These are phyloP conservation scores for Fusarium sp. DNA, from an alignment of 2,329 filamentous ascomycete species.

Conservation along the genomic window DNA sequence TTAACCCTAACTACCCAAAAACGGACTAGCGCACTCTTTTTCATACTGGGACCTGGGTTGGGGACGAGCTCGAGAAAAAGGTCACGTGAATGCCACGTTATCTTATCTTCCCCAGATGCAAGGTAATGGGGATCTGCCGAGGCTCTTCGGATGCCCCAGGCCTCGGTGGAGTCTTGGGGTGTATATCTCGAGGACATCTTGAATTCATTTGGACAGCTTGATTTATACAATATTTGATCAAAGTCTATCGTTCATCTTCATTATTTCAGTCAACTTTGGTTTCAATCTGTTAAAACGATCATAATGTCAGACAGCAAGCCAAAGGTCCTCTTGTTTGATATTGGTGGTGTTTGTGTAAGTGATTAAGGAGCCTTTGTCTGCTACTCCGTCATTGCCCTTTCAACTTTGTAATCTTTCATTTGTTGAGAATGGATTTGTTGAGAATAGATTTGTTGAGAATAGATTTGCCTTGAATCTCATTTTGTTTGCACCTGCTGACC, in stretches of 20 bases:
- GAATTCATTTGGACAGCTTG: neutral
- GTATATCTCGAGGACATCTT: slow-evolving; percentile 8
- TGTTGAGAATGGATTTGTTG: too few relatives aligned
- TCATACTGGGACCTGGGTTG: slow-evolving; percentile 49
- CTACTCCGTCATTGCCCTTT: neutral
- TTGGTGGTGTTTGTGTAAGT: slow-evolving; percentile 96
- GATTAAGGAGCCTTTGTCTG: neutral
- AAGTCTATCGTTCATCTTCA: slow-evolving; percentile 33
- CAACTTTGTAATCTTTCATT: too few relatives aligned
- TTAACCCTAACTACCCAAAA: slow-evolving; percentile 54
- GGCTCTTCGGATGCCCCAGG: slow-evolving; percentile 35
- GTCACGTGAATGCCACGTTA: slow-evolving; percentile 42
- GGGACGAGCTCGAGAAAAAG: slow-evolving; percentile 49
- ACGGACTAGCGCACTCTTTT: slow-evolving; percentile 35
- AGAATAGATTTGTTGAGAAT: too few relatives aligned
- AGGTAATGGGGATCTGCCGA: slow-evolving; percentile 40
- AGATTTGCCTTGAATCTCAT: too few relatives aligned
- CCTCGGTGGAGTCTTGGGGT: slow-evolving; percentile 23
- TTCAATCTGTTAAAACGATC: neutral
- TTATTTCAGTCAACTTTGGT: too few relatives aligned
- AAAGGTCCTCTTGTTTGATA: slow-evolving; percentile 89
- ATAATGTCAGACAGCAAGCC: slow-evolving; percentile 59
- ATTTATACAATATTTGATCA: neutral
- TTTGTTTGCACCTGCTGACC: neutral
- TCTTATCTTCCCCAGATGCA: slow-evolving; percentile 15